Base-by-base conservation (phyloP, 768 basidiomycete genomes). In the Crepidotus variabilis region DNA sequence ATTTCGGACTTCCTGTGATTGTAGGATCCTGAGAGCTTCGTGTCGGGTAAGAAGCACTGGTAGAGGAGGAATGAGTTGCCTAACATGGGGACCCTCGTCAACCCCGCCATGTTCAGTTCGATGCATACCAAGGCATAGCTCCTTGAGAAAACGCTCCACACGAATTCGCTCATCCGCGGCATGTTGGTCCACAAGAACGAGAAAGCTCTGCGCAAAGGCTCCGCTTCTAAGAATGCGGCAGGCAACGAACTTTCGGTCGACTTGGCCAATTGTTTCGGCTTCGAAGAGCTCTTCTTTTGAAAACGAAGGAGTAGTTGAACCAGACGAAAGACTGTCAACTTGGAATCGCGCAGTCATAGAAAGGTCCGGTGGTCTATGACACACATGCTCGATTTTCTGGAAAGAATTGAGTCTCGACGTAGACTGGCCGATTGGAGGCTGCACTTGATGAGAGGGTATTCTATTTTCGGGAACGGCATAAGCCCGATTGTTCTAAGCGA, bases 151-250 rank as follows among this genome's bases (percentile, higher is more conserved):
- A 23, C 75, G 72, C 72, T 99, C 97, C 57, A 98, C 92, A 20
- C 95, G 85, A 47, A 98, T 75, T 20, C 97, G 86, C 71, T 99
- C 97, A 67, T 97, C 93, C n/a, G 95, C 96, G 11, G 97, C 97
- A 68, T 99, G 97, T 69, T 99, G 97, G 74, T 99, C 97, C 48
- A 99, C 79, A 51, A 98, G 78, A 32, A 96, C 76, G 28, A 98
- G 79, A 34, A 46, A 46, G 34, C 50, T 54, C 20, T 34, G 10
- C 43, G 20, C 10, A 49, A 34, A 35, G 48, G 21, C 18, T 4
- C 11, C 22, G 36, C 22, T 16, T 3, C 32, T 20, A 20, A 52
- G 18, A 55, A 89, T 69, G 22, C 82, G 69, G 68, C 93, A 94
- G 24, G 86, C 88, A 60, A 98, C 82, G 68, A 95, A 98, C 72